Evolutionary conservation across 2,329 filamentous ascomycete species (phyloP), one percentile per base, ranked within the genome.

Genomic region (Talaromyces funiculosus): DNA sequence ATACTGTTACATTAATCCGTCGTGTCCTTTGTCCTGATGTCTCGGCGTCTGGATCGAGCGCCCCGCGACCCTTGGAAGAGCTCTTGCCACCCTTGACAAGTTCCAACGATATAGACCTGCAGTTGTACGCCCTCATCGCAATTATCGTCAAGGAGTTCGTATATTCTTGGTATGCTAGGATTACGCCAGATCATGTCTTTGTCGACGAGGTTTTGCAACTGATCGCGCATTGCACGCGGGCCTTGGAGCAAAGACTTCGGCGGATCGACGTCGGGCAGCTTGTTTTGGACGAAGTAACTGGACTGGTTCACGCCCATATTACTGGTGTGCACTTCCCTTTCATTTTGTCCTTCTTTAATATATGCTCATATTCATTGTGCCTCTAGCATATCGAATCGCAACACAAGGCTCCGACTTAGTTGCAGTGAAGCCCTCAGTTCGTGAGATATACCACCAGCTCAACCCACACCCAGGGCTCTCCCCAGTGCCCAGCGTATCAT

Each of bases 101-200:
- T 78, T 92, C 91, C 56, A 96, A 96, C 73, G 91, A 95, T 67
- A 86, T 97, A 62, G 94, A 99, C 74, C 79, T 95, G 60, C 90
- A 99, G 76, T 83, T 99, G 4, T 99, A 97, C 72, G 93, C 90
- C 29, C 84, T 97, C 62, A 86, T 99, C 63, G 90, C 94, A 57
- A 89, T 97, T 62, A 86, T 97, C 63, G 81, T 97, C 68, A 87
- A 90, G 69, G 92, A 97, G 65, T 96, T 92, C 72, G 89, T 99
- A 38, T 88, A 94, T 73, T 86, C 86, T 33, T 99, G 94, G 94
- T 99, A 99, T 78, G 82, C 81, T 65, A 93, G 88, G 73, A 94
- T 99, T 73, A 97, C 93, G 1, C 86, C 91, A 3, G 93, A 99
- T 75, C 89, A 92, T 71, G 82, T 85, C 12, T 95, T 99, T 71